These are phyloP conservation scores for Breviolum minutum DNA, from an alignment of 73 alveolate species.

Conservation along the genomic window DNA sequence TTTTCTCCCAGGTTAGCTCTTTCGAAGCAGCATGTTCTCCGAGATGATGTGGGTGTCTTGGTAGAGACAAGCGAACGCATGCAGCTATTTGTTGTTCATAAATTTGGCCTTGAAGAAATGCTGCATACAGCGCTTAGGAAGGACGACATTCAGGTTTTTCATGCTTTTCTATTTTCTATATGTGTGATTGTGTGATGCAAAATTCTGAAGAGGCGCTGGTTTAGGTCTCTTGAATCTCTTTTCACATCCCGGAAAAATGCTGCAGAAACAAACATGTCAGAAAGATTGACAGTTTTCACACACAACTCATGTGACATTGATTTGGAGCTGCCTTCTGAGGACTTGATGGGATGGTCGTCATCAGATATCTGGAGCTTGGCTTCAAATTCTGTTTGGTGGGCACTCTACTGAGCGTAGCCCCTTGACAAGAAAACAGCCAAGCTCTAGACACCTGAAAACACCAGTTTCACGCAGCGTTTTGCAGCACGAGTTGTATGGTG, in stretches of 20 bases:
- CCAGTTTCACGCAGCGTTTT: background rate
- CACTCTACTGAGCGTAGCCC: conserved; percentile 34
- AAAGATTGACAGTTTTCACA: background rate
- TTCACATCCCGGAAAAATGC: no score
- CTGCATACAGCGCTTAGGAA: no score
- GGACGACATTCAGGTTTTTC: no score
- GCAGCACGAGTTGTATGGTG: background rate
- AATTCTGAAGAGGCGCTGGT: no score
- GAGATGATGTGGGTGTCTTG: background rate
- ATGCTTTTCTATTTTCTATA: no score
- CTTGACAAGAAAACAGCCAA: background rate
- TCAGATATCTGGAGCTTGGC: conserved; percentile 46
- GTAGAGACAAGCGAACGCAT: background rate
- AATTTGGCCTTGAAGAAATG: no score
- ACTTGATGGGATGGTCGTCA: conserved; percentile 43
- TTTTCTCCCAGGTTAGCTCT: background rate
- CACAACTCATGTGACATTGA: background rate
- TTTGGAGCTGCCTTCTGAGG: background rate
- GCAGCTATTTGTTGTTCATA: no score
- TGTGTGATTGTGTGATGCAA: no score
- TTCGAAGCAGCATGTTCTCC: background rate
- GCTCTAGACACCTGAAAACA: background rate
- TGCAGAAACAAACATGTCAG: no score
- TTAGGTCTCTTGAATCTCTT: no score
- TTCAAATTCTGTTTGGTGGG: conserved; percentile 36